A percentile compares a stretch with the other conserved stretches of the same genome.
Conservation (phyloP, 1,284 basidiomycete genomes). For the Fomitopsis schrenkii region DNA sequence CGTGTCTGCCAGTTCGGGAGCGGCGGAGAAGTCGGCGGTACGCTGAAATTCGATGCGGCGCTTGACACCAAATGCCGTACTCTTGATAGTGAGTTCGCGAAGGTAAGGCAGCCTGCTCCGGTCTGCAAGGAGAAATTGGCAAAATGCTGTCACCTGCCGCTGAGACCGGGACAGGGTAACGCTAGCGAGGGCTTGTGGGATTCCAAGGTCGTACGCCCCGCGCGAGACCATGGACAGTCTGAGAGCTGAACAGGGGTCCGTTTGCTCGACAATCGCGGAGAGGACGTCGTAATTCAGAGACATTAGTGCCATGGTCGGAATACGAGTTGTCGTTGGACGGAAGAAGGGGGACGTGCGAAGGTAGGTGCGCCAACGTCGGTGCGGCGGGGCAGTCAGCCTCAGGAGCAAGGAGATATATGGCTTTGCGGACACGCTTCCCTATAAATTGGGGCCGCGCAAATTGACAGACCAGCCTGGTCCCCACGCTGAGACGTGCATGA, state of each 20-base stretch:
- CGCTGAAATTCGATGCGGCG: slow-evolving; percentile 8
- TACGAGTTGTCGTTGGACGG: neutral
- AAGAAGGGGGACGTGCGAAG: neutral
- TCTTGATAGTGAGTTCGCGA: slow-evolving; percentile 7
- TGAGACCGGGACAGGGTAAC: slow-evolving; percentile 8
- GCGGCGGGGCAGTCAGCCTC: neutral
- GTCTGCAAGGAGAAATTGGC: slow-evolving; percentile 5
- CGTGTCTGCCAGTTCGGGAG: slow-evolving; percentile 2
- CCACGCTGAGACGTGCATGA: neutral
- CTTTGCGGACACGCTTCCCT: neutral
- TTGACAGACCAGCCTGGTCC: neutral
- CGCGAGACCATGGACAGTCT: slow-evolving; percentile 10
- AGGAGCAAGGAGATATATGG: neutral
- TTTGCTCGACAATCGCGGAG: slow-evolving; percentile 7
- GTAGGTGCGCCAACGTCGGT: neutral
- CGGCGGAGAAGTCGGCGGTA: slow-evolving; percentile 6
- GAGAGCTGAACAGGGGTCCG: slow-evolving; percentile 6
- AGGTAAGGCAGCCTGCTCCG: slow-evolving; percentile 1
- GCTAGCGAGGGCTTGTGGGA: slow-evolving; percentile 7
- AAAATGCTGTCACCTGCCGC: slow-evolving; percentile 5
- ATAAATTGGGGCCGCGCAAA: neutral
- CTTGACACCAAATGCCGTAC: slow-evolving; percentile 4
- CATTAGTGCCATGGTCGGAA: slow-evolving; percentile 3
- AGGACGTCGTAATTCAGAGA: slow-evolving; percentile 14
- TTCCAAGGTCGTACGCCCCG: slow-evolving; percentile 4